phyloP scores from a whole-genome alignment of 1,139 yeast species.

The Yamadazyma conglobata region DNA sequence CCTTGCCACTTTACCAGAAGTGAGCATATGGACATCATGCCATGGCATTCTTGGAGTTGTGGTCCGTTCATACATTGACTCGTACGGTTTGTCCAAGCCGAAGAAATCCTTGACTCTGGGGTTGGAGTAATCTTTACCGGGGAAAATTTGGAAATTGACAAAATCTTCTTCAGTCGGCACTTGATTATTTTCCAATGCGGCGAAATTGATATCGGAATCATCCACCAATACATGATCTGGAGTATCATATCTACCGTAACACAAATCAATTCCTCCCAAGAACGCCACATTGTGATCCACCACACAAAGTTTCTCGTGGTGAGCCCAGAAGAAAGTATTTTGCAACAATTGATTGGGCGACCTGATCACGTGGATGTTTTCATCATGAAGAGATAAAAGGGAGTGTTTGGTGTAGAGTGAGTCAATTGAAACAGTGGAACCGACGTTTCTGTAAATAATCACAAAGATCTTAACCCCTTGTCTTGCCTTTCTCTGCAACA shows the following conservation, averaged over 20 bases:
- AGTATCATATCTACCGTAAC: constrained; percentile 94
- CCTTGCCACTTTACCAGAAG: constrained; percentile 93
- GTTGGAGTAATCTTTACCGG: constrained; percentile 97
- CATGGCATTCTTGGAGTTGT: constrained; percentile 95
- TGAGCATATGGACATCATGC: constrained; percentile 98
- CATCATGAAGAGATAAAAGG: constrained; percentile 71
- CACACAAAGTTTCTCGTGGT: constrained; percentile 89
- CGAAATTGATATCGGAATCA: constrained; percentile 51
- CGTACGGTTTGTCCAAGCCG: constrained; percentile 80
- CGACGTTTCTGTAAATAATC: constrained; percentile 93
- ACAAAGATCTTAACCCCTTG: constrained; percentile 94
- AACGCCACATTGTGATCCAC: constrained; percentile 88
- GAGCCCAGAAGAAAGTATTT: constrained; percentile 97
- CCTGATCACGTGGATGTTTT: constrained; percentile 83
- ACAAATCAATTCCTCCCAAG: constrained; percentile 92
- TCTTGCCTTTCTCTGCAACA: constrained; percentile 84
- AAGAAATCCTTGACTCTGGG: constrained; percentile 88
- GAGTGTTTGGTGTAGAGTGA: constrained; percentile 94
- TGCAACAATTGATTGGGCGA: constrained; percentile 95
- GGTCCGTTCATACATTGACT: constrained; percentile 85
- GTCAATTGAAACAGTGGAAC: constrained; percentile 89
- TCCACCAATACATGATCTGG: constrained; percentile 91
- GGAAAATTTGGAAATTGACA: constrained; percentile 67
- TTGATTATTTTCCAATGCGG: constrained; percentile 23
- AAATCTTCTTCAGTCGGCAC: constrained; percentile 30